Evolutionary conservation across 2,329 filamentous ascomycete genomes (phyloP), one percentile per base, ranked within the genome.

Genomic region (Aspergillus pseudoglaucus): DNA sequence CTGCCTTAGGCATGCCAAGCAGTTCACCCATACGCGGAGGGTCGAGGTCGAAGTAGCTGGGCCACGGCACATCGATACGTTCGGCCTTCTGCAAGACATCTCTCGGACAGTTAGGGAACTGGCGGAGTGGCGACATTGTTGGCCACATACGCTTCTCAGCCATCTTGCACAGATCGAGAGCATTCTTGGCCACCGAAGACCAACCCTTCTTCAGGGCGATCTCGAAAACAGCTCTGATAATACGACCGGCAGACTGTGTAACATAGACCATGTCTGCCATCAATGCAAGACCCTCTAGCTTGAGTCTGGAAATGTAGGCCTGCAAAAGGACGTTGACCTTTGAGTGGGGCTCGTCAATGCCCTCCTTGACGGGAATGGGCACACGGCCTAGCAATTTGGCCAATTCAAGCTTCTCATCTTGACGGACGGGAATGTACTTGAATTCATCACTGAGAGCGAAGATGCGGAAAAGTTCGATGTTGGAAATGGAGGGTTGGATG

Each of bases 91-190:
- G 84, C 43, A 97, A 75, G 46, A 97, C 88, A 49, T 97, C 91
- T 37, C 83, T 77, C 3, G 90, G 83, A 62, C 90, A 95, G 35
- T 75, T 74, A 3, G 86, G 81, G 63, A 98, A 98, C 62, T 98
- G 93, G 46, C 93, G 83, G 27, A 98, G 76, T 9, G 94, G 93
- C 33, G 89, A 88, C 93, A 97, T 98, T 5, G 91, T 97, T 12
- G 91, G 90, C 93, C 93, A 98, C 94, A 98, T 98, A 44, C 94
- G 82, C 77, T 95, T 95, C 75, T 98, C 93, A 0, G 91, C 93
- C 89, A 95, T 97, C 74, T 98, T 98, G 74, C 94, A 98, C 46
- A 98, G 79, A 59, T 95, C 88, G 38, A 98, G 76, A 0, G 93
- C 90, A 53, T 87, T 89, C 73, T 93, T 95, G 7, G 93, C 88